Base-by-base conservation (phyloP, 169 alveolate genomes). In the Plasmodium fragile region DNA sequence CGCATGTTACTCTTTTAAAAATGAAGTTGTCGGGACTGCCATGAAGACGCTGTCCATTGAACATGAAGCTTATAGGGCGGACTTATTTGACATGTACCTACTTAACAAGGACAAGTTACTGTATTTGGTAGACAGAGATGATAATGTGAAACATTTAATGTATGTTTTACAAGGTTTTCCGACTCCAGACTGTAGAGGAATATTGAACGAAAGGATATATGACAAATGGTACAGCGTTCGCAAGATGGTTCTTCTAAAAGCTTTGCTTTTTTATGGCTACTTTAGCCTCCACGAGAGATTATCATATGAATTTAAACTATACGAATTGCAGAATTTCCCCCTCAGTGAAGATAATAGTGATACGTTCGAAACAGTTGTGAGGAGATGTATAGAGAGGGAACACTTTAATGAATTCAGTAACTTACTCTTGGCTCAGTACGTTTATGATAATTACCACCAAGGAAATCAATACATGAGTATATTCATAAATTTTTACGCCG, bases 271-370 rank as follows among this genome's bases (percentile, higher is more conserved):
- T 73, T 84, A 84, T 72, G 93, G 93, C 10, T 73, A 84, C 78
- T 84, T 84, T 49, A 72, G 34, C 41, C 13, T 84, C 30, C 45
- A 84, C 79, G 93, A 84, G 43, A 71, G 84, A 18, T 84, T 84
- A 84, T 84, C 93, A 16, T 84, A 84, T 45, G 93, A 84, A 75
- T 84, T 84, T 84, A 84, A 84, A 75, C 5, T 72, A 52, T 84
- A 84, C 43, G 93, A 84, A 65, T 77, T 18, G n/a, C 79, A 84
- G 43, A 43, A 73, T 13, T 84, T 84, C 43, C 93, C 93, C 10
- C 39, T 84, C 75, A 25, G 16, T 4, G 93, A 84, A 53, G 28
- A 73, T n/a, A 84, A 45, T 39, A 39, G 59, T n/a, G 93, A 84
- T 52, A 84, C 84, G 13, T 84, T 84, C 78, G 93, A 73, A 84